Base-by-base conservation (phyloP, 1,139 yeast genomes). In the Spathaspora sp. region DNA sequence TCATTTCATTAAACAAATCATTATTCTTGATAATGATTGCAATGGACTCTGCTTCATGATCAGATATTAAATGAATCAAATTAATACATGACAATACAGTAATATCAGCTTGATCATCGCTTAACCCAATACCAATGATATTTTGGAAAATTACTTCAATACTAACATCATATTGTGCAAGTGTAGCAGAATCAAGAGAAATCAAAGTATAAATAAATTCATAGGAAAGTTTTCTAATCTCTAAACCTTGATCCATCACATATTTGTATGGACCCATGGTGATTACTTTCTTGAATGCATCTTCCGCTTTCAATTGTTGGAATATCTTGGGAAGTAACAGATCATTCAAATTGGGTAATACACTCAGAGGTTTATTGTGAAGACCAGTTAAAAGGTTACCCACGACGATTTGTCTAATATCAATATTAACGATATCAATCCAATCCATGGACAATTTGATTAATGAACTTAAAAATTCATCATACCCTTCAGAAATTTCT, bases 211-310 rank as follows among this genome's bases (percentile, higher is more conserved):
- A 84, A 42, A 88, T 68, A 27, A 85, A 69, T 58, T 89, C 96
- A 60, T 84, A 87, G 8, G 88, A 76, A 43, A 86, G 76, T 59
- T 86, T 87, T 46, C 97, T 74, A 48, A 84, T 78, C 51, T 83
- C 90, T 41, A 87, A 69, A 0, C 93, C 95, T 56, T 85, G 86
- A 58, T 89, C 97, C 40, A 87, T 79, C 50, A 83, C 82, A 59
- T 87, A 91, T 57, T 87, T 87, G 70, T 86, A 88, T 0, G 96
- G 96, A 0, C 97, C 97, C 83, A 89, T 87, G 41, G 85, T 87
- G 37, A 89, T 84, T 10, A 76, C 68, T 47, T 84, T 83, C 43
- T 86, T 80, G 56, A 82, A 83, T 44, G 76, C 76, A 24, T 73
- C 74, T 52, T 79, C 80, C 2, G 85, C 72, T 13, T 66, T 67